Conservation (phyloP, 2,329 filamentous ascomycete genomes). For the Fusarium solani-melongenae region DNA sequence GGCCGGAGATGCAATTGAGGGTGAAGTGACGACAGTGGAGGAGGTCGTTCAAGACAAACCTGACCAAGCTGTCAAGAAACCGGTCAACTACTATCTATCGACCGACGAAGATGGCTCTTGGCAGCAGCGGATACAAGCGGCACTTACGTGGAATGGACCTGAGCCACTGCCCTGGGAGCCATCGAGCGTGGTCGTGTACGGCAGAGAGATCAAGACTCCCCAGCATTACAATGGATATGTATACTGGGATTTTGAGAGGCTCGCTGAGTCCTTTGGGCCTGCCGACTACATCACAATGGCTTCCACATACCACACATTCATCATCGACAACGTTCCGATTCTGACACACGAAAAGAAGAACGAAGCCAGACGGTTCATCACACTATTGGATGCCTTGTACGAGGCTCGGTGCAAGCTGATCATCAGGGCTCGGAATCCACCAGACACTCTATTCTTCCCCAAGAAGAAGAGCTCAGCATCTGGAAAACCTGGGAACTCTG, state of each 20-base stretch:
- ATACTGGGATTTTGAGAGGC: slow-evolving; percentile 74
- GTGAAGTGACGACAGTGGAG: not conserved
- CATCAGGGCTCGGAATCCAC: slow-evolving; percentile 73
- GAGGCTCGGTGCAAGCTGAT: slow-evolving; percentile 83
- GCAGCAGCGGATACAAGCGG: slow-evolving; percentile 32
- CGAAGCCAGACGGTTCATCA: slow-evolving; percentile 84
- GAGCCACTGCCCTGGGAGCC: slow-evolving; percentile 54
- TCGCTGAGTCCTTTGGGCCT: slow-evolving; percentile 77
- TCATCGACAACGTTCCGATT: slow-evolving; percentile 76
- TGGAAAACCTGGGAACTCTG: slow-evolving; percentile 7
- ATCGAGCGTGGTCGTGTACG: slow-evolving; percentile 66
- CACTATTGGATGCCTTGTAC: slow-evolving; percentile 82
- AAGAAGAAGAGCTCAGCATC: slow-evolving; percentile 54
- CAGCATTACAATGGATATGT: slow-evolving; percentile 67
- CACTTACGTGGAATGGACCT: slow-evolving; percentile 36
- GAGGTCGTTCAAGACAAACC: slow-evolving; percentile 19
- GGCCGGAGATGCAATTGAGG: not conserved
- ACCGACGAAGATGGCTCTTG: slow-evolving; percentile 46
- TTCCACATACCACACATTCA: slow-evolving; percentile 81
- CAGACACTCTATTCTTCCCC: slow-evolving; percentile 83
- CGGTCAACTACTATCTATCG: slow-evolving; percentile 46
- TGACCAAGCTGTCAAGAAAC: slow-evolving; percentile 37
- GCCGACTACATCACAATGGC: slow-evolving; percentile 87
- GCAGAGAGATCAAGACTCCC: slow-evolving; percentile 70
- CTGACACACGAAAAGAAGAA: slow-evolving; percentile 78